Conservation (phyloP, 257 asterid species). For the Voacanga thouarsii region DNA sequence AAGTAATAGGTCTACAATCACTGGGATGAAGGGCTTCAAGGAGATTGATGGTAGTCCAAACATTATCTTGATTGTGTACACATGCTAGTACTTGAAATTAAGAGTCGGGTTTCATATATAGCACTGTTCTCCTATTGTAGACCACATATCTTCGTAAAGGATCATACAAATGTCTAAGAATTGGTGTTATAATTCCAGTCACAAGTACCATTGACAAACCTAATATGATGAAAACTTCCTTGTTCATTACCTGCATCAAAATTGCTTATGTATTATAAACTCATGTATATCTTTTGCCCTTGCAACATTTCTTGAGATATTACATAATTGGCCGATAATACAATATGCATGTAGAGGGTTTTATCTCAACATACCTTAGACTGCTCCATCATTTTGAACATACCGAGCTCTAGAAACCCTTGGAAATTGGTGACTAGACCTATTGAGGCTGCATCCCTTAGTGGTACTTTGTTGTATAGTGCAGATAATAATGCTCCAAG, state of each 20-base stretch:
- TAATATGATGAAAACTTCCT: conserved; percentile 23
- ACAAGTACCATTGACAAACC: conserved; percentile 32
- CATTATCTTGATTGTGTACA: conserved; percentile 35
- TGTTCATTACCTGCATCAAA: conserved; percentile 30
- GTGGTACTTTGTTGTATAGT: conserved; percentile 14
- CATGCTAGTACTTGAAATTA: conserved; percentile 31
- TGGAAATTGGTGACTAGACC: conserved; percentile 40
- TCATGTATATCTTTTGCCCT: no score
- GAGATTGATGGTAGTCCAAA: conserved; percentile 25
- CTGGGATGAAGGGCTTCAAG: conserved; percentile 33
- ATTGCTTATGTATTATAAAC: not conserved
- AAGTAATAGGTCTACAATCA: conserved; percentile 18
- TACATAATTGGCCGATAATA: no score
- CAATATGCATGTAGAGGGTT: no score
- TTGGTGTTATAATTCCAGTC: conserved; percentile 19
- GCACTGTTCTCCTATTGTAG: conserved; percentile 21
- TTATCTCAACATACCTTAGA: conserved; percentile 15
- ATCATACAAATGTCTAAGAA: conserved; percentile 25
- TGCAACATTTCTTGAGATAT: no score
- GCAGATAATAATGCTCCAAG: conserved; percentile 38
- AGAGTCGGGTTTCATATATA: conserved; percentile 27
- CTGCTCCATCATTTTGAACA: conserved; percentile 37
- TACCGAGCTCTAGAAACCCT: conserved; percentile 37
- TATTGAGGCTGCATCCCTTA: conserved; percentile 31
- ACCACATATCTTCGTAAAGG: conserved; percentile 23